Conservation (phyloP, 768 basidiomycete genomes). For the Cubamyces lactineus region DNA sequence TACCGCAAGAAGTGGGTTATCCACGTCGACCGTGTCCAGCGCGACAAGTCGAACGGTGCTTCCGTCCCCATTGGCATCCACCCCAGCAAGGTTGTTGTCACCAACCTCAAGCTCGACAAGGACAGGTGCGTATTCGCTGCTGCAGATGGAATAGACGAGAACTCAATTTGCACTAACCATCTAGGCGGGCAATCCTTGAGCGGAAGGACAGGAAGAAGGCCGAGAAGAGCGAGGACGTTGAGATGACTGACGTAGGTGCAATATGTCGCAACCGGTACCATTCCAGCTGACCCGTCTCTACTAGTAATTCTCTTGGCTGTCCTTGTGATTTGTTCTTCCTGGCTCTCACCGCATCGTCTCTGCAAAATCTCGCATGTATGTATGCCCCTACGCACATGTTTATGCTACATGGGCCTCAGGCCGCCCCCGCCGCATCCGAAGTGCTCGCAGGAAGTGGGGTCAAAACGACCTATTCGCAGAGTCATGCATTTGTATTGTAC, state of each 20-base stretch:
- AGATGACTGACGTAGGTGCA: conserved; percentile 76
- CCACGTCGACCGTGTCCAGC: conserved; percentile 96
- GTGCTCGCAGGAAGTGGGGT: conserved; percentile 13
- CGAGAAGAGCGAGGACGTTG: conserved; percentile 61
- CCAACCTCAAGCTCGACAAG: conserved; percentile 90
- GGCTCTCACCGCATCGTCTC: conserved; percentile 35
- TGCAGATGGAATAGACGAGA: neutral
- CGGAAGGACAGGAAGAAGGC: conserved; percentile 81
- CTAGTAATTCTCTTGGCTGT: conserved; percentile 42
- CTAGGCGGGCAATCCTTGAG: conserved; percentile 82
- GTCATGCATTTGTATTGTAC: conserved; percentile 23
- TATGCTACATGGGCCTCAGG: conserved; percentile 53
- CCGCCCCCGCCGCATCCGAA: conserved; percentile 15
- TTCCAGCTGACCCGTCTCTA: conserved; percentile 16
- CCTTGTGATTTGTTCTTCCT: conserved; percentile 33
- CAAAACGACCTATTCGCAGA: conserved; percentile 5
- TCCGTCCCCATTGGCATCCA: conserved; percentile 93
- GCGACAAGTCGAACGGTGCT: conserved; percentile 97
- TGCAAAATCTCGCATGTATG: conserved; percentile 69
- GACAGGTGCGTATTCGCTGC: conserved; percentile 58
- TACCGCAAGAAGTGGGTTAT: conserved; percentile 99
- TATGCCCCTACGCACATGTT: conserved; percentile 56
- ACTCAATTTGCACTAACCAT: neutral
- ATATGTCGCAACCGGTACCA: conserved; percentile 17
- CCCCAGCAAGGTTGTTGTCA: conserved; percentile 96